A percentile compares a stretch with the other conserved stretches of the same genome.
Conservation (phyloP, 192 early-diverging fungal species). For the Coemansia sp. region DNA sequence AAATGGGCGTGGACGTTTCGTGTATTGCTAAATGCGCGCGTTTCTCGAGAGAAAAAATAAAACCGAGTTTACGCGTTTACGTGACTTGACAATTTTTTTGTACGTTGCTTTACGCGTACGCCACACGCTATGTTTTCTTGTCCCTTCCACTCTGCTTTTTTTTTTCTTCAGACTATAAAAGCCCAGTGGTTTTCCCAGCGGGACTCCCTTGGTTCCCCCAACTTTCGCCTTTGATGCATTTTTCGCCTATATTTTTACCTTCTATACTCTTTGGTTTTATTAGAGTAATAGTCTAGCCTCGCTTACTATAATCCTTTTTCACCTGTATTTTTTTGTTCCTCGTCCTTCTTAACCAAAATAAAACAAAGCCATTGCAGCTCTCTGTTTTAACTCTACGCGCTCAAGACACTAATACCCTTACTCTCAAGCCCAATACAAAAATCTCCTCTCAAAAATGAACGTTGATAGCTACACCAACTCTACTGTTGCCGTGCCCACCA, state of each 20-base stretch:
- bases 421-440: background rate
- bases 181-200: too few species aligned
- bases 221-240: too few species aligned
- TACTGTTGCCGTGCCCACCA: slow-evolving; percentile 10
- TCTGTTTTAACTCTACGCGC: background rate
- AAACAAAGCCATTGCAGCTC: too few species aligned
- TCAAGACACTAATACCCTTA: background rate
- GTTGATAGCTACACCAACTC: slow-evolving; percentile 14
- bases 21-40: background rate
- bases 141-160: background rate
- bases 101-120: background rate
- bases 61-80: background rate
- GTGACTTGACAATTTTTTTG: background rate
- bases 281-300: too few species aligned
- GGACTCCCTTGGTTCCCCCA: too few species aligned
- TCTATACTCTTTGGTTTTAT: too few species aligned
- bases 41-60: background rate
- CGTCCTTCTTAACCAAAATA: too few species aligned
- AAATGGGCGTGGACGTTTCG: too few species aligned
- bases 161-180: slow-evolving; percentile 8
- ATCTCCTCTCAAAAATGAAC: slow-evolving; percentile 15
- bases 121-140: background rate
- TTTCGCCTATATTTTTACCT: too few species aligned
- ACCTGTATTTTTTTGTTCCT: too few species aligned
- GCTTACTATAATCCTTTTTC: too few species aligned